These are phyloP conservation scores for Botrytis cinerea DNA, from an alignment of 2,329 filamentous ascomycete genomes.

Conservation along the genomic window DNA sequence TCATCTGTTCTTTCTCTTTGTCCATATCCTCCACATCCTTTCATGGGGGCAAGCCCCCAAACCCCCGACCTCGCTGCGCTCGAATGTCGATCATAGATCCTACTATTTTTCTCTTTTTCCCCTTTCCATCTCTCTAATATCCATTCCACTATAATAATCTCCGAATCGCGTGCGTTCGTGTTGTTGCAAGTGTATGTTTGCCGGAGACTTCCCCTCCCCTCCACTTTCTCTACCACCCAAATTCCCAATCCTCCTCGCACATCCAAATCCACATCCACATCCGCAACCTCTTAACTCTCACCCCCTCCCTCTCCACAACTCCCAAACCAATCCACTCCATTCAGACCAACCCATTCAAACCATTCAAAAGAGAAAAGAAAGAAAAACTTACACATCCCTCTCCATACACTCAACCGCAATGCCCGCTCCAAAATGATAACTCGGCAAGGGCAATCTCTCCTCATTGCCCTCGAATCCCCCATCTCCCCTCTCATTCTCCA, in stretches of 20 bases:
- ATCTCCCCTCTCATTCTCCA: not conserved
- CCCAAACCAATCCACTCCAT: not conserved
- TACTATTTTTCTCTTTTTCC: not conserved
- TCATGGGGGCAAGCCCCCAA: constrained; percentile 14
- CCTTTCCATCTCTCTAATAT: not conserved
- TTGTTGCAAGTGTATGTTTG: constrained; percentile 83
- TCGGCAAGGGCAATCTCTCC: constrained; percentile 48
- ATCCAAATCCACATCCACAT: too few relatives aligned
- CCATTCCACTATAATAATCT: not conserved
- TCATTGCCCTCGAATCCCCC: not conserved
- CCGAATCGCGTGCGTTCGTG: constrained; percentile 41
- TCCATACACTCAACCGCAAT: constrained; percentile 75
- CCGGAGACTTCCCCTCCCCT: not conserved
- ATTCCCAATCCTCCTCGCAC: not conserved
- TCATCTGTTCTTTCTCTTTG: not conserved
- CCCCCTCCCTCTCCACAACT: not conserved
- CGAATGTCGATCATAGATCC: not conserved
- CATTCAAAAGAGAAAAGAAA: constrained; percentile 11
- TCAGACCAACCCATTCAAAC: not conserved
- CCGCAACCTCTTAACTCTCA: not conserved
- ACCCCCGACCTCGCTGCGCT: constrained; percentile 14
- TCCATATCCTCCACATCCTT: too few relatives aligned
- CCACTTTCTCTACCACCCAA: not conserved
- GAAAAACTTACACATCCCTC: constrained; percentile 63
- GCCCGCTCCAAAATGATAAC: constrained; percentile 65